Evolutionary conservation across 139 green algal genomes (phyloP), one percentile per base, ranked within the genome.

Genomic region (Eudorina sp.): DNA sequence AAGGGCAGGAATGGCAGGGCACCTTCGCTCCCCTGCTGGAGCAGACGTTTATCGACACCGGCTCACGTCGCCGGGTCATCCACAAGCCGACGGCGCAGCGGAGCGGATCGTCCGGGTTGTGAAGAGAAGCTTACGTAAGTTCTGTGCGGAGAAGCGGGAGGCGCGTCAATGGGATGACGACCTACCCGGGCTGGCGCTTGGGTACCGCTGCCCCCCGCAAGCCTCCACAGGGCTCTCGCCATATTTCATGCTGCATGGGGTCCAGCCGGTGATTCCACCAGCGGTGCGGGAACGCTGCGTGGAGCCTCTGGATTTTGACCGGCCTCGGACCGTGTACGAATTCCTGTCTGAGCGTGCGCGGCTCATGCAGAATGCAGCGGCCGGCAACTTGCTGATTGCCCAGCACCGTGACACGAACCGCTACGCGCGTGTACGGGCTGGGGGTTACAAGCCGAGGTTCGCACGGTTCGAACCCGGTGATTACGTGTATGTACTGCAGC

Each of bases 371-470:
- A n/a, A n/a, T n/a, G n/a, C n/a, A 0, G 78, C 78, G 11, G 70
- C 43, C 14, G 14, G 78, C 5, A 88, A 90, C 58, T n/a, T 92
- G 25, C 43, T 51, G 23, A 92, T 90, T 68, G 76, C 89, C 0
- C 89, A 92, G 78, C 84, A 90, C 55, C 23, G 89, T 0, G 89
- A 92, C 55, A 64, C 18, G 6, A 62, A 69, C 36, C 66, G 76
- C 7, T 92, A 92, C 53, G 38, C 51, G 1, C 51, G 29, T 3
- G 41, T 84, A 0, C 58, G 89, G 19, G 62, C 43, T 9, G 84
- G 89, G 19, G 45, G 38, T 11, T 90, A 90, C 23, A 23, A 23
- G 41, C 66, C 84, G 34, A 68, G 55, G 14, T 4, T 51, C 5
- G 0, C 6, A 2, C 31, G n/a, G 31, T 88, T 89, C 48, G 19